A percentile compares a stretch with the other conserved stretches of the same genome.
Evolutionary conservation across 495 filamentous ascomycete genomes (phyloP).

Genomic region (Penicillium pulvis): DNA sequence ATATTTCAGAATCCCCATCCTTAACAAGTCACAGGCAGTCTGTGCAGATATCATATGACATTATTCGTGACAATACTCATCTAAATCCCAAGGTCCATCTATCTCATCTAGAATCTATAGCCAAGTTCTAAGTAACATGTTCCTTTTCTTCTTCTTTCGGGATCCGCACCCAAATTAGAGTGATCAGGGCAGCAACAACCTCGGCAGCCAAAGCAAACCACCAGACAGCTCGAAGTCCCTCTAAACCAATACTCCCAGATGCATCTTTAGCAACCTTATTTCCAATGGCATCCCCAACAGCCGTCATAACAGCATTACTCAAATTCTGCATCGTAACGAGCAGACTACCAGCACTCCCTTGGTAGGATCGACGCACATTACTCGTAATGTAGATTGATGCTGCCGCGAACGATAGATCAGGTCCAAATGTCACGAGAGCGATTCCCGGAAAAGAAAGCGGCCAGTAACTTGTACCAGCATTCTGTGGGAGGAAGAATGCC

Average conservation of each 20-base stretch:
- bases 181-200: conserved; percentile 43
- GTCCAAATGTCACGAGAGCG: conserved; percentile 35
- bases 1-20: neutral
- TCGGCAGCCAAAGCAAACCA: conserved; percentile 48
- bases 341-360: conserved; percentile 37
- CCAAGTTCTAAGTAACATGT: conserved; percentile 37
- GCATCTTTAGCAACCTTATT: conserved; percentile 37
- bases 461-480: conserved; percentile 33
- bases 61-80: neutral
- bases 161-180: conserved; percentile 43
- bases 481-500: conserved; percentile 38
- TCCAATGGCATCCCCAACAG: conserved; percentile 48
- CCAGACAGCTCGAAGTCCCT: conserved; percentile 48
- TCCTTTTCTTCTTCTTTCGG: conserved; percentile 54
- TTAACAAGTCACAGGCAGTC: too few relatives aligned
- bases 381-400: conserved; percentile 40
- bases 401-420: conserved; percentile 37
- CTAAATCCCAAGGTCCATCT: neutral
- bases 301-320: conserved; percentile 46
- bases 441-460: conserved; percentile 33
- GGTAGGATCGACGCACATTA: conserved; percentile 36
- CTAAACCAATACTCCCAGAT: conserved; percentile 41
- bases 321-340: conserved; percentile 40
- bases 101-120: neutral
- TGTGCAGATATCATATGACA: neutral